phyloP scores from a whole-genome alignment of 257 asterid genomes.

The Ophiorrhiza pumila region DNA sequence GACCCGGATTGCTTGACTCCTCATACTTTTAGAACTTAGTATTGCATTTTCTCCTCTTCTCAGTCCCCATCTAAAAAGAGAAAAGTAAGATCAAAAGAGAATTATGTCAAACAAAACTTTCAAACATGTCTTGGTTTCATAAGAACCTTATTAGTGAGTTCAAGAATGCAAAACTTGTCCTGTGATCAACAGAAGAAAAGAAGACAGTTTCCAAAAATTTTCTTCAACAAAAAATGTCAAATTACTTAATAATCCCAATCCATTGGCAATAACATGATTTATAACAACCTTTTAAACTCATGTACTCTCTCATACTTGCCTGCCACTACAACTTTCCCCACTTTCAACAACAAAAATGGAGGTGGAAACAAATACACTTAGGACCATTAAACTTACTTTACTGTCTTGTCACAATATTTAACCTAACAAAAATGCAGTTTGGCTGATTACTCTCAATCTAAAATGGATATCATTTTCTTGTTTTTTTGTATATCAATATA shows the following conservation, averaged over 20 bases:
- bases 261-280: background rate
- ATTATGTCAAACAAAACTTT: background rate
- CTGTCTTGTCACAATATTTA: background rate
- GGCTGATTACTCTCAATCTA: background rate
- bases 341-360: background rate
- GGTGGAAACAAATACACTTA: background rate
- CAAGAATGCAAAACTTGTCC: background rate
- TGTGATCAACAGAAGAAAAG: background rate
- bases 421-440: background rate
- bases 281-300: background rate
- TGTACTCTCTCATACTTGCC: background rate
- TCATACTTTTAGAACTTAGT: slow-evolving; percentile 35
- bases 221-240: background rate
- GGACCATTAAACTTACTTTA: background rate
- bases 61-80: slow-evolving; percentile 35
- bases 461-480: background rate
- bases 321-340: background rate
- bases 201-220: background rate
- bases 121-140: background rate
- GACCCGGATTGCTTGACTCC: slow-evolving; percentile 49
- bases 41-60: slow-evolving; percentile 28
- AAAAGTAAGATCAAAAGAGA: background rate
- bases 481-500: too few species aligned
- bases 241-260: background rate
- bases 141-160: background rate